Base-by-base conservation (phyloP, 1,284 basidiomycete genomes). In the Ustilago vetiveriae region DNA sequence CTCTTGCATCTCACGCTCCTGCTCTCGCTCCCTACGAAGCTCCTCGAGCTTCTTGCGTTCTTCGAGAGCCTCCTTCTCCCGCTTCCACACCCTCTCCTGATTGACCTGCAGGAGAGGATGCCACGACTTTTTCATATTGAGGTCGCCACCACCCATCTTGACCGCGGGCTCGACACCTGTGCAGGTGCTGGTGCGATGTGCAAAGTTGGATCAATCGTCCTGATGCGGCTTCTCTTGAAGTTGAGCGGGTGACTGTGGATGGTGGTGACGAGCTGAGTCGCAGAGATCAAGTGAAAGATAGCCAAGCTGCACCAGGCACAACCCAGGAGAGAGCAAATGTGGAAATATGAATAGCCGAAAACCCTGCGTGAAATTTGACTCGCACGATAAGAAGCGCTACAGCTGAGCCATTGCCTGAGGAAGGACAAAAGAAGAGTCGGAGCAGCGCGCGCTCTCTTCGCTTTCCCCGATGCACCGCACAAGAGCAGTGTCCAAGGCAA, bases 31-130 rank as follows among this genome's bases (percentile, higher is more conserved):
- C 82, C 97, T 96, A 44, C 92, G 89, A 3, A 98, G 88, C 83
- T 98, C 94, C 52, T 94, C 92, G 4, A 97, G 86, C 82, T 94
- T 95, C 88, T 97, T 98, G 85, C 95, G 96, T 84, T 98, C 95
- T 80, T 95, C 95, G 52, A 94, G 88, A 58, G 93, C 93, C 82
- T 92, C 90, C 88, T 96, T 93, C 84, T 98, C 95, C 84, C 95
- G 91, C 66, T 97, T 88, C 95, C 96, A 98, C 78, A 98, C 95
- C 87, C 90, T 89, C 89, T 97, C 93, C 89, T 98, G 94, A 85
- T 97, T 96, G 83, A 92, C 92, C 84, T 95, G 85, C 85, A 97
- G 91, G 87, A 95, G 90, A 86, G 93, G 92, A 84, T 97, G 94
- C 94, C 94, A 97, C 73, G 92, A 74, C 76, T 80, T 77, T 53